Base-by-base conservation (phyloP, 2,329 filamentous ascomycete species). In the Nemania sp. region DNA sequence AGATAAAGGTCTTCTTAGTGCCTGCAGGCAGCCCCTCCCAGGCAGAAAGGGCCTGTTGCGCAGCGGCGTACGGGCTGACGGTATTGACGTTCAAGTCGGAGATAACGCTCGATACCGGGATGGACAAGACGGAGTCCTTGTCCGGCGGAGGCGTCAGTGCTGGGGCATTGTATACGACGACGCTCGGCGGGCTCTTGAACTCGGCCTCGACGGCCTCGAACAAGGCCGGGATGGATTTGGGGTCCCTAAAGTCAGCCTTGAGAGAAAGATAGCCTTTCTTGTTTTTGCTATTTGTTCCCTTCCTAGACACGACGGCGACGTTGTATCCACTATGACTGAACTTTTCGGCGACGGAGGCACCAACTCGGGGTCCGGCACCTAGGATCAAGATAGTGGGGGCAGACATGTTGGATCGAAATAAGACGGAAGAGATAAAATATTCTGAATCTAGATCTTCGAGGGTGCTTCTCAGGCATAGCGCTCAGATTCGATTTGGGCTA, bases 111-210 rank as follows among this genome's bases (percentile, higher is more conserved):
- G 68, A 68, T 1, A 60, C 52, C 3, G 71, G 50, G 41, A 76
- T 63, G 1, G 73, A 70, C 19, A 74, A 63, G 8, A 69, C 22
- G 9, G 64, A 66, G 26, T 69, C 64, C 17, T 66, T 48, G 15
- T 69, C 66, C 0, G 70, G 62, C 39, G 72, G 71, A 2, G 47
- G 50, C 4, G 70, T 72, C 6, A 71, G 52, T n/a, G 66, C 51
- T 2, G 68, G 72, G 23, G 73, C 74, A 56, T 77, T 78, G 66
- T 77, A 77, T 6, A 77, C 60, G n/a, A 78, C 71, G 36, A 77
- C 70, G 31, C 63, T 72, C 5, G 75, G 75, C 19, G 66, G 49
- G 15, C 64, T 61, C 6, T 69, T 58, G 43, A 75, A 68, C 30
- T 69, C 58, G 33, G 64, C 53, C 52, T 70, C 69, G 49, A 77